phyloP scores from a whole-genome alignment of 139 green algal species.

The Chlorella sp. region DNA sequence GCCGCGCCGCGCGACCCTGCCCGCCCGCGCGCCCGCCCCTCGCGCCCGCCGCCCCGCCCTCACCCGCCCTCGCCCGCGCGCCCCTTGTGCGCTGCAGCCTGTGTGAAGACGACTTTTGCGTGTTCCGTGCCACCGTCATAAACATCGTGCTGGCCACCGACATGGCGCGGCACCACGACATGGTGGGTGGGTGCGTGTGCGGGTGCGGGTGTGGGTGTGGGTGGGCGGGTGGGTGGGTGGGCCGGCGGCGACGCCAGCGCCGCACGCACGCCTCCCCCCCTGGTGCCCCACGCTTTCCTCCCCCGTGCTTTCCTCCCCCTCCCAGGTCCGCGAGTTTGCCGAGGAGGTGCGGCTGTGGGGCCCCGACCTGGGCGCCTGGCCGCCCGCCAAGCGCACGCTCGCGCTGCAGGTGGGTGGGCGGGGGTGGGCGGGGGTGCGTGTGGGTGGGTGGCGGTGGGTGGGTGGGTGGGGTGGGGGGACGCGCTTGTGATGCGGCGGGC shows the following conservation, averaged over 20 bases:
- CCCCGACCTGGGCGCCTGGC: slow-evolving; percentile 40
- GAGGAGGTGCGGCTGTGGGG: slow-evolving; percentile 29
- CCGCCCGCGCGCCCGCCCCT: no score
- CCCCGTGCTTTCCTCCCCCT: background rate
- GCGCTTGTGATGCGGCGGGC: no score
- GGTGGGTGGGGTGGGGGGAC: no score
- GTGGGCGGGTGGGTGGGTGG: no score
- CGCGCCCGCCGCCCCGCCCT: no score
- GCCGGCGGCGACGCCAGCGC: no score
- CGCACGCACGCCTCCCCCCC: no score
- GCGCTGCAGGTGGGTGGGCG: slow-evolving; percentile 34
- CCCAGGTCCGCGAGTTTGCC: slow-evolving; percentile 37
- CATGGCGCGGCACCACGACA: slow-evolving; percentile 47
- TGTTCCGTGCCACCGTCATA: slow-evolving; percentile 52
- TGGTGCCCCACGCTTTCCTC: background rate
- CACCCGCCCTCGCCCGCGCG: no score
- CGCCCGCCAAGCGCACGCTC: slow-evolving; percentile 30
- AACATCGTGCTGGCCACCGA: slow-evolving; percentile 69
- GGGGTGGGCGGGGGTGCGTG: background rate
- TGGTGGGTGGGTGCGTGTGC: no score
- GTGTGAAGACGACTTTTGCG: slow-evolving; percentile 30
- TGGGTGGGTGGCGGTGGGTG: background rate
- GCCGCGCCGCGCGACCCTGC: no score
- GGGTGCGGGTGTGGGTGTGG: no score
- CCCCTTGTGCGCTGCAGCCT: slow-evolving; percentile 13